These are phyloP conservation scores for Amanita muscaria DNA, from an alignment of 768 basidiomycete species.

Conservation along the genomic window DNA sequence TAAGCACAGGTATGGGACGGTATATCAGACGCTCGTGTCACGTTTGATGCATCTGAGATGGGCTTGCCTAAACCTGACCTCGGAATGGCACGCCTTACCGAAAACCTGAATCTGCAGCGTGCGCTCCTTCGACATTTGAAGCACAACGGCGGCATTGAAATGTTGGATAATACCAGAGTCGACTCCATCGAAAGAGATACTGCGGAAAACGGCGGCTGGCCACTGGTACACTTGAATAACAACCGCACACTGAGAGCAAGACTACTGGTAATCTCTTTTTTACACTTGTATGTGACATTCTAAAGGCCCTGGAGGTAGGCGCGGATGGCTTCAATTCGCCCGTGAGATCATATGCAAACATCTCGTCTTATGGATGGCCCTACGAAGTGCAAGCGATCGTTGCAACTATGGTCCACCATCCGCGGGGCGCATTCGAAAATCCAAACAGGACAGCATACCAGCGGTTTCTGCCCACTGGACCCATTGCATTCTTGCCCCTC, in stretches of 20 bases:
- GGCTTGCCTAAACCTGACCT: conserved; percentile 19
- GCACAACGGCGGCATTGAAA: conserved; percentile 39
- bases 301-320: conserved; percentile 51
- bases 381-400: conserved; percentile 89
- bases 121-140: conserved; percentile 64
- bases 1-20: conserved; percentile 81
- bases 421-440: conserved; percentile 50
- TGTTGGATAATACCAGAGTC: conserved; percentile 73
- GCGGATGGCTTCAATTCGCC: conserved; percentile 96
- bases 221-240: conserved; percentile 64
- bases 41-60: conserved; percentile 52
- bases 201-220: conserved; percentile 62
- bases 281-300: not conserved
- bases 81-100: conserved; percentile 77
- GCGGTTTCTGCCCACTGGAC: conserved; percentile 90
- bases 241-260: conserved; percentile 58
- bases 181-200: conserved; percentile 51
- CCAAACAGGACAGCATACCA: conserved; percentile 85
- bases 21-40: conserved; percentile 68
- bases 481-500: conserved; percentile 90
- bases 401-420: conserved; percentile 71
- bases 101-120: conserved; percentile 89
- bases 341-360: conserved; percentile 78
- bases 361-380: conserved; percentile 84
- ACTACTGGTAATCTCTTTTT: conserved; percentile 47